Evolutionary conservation across 306 rosid genomes (phyloP), one percentile per base, ranked within the genome.

Genomic region (Inga oerstediana): DNA sequence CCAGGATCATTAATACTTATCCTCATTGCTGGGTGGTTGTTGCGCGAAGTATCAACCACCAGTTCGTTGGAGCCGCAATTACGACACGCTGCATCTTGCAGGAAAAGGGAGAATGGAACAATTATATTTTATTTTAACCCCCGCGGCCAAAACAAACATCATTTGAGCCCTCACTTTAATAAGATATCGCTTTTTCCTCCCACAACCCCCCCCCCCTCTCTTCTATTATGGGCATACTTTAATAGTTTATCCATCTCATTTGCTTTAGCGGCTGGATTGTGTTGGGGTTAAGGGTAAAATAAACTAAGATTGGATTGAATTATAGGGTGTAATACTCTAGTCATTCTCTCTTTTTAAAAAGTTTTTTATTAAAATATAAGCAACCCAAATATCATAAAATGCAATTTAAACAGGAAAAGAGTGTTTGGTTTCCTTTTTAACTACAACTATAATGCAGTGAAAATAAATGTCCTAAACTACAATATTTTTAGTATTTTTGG

Each of bases 211-310:
- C 27, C 80, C 62, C 80, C 48, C 49, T 51, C 83, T 51, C 83
- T 52, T 80, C 78, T 34, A 86, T 83, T n/a, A 77, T 86, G 76
- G 11, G 46, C 58, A 62, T 77, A 62, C 74, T 77, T 65, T 20
- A 35, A 16, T 76, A 59, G 48, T 44, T 11, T 67, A 77, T 62
- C 32, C 41, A 27, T 27, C 30, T 27, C 30, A 27, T 27, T 27
- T 27, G 30, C 30, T 27, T 27, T 27, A 27, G 30, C 30, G 30
- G 30, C 30, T 27, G 30, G 30, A 27, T 27, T 27, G 1, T 27
- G 30, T 27, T 27, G 30, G 30, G 1, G 30, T 27, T 27, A 27
- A 27, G 1, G 30, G 30, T 27, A 27, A 27, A 27, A 27, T 27
- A 27, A 27, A 27, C 1, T 27, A 27, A 27, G 30, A n/a, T n/a